A percentile compares a stretch with the other conserved stretches of the same genome.
phyloP scores from a whole-genome alignment of 2,329 filamentous ascomycete species.

The Septoria petroselini region DNA sequence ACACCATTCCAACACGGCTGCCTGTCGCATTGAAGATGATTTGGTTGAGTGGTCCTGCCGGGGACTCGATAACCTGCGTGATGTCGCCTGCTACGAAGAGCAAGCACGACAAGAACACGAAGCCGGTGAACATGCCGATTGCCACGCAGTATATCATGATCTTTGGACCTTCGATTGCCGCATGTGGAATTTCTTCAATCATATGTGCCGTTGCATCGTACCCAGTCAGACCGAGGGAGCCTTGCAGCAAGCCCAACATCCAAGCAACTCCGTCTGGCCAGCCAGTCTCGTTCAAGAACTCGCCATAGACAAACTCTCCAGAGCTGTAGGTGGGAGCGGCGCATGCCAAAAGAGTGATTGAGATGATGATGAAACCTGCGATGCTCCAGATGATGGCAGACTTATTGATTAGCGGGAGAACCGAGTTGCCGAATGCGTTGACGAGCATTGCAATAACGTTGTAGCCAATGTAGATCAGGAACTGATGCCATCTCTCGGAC shows the following conservation, averaged over 20 bases:
- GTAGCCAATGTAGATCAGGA: constrained; percentile 67
- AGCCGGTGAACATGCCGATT: constrained; percentile 39
- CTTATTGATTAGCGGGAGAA: constrained; percentile 65
- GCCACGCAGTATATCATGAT: constrained; percentile 40
- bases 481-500: constrained; percentile 65
- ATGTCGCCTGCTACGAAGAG: constrained; percentile 39
- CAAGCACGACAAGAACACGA: constrained; percentile 39
- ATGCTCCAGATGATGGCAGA: constrained; percentile 70
- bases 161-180: constrained; percentile 37
- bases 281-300: constrained; percentile 60
- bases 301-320: constrained; percentile 62
- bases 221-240: constrained; percentile 42
- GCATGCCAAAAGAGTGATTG: constrained; percentile 65
- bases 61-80: constrained; percentile 34
- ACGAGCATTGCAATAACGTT: constrained; percentile 60
- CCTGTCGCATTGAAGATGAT: constrained; percentile 39
- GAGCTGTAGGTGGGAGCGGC: constrained; percentile 63
- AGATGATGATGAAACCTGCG: constrained; percentile 65
- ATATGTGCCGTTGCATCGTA: constrained; percentile 56
- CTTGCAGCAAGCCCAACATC: constrained; percentile 45
- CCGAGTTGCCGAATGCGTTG: constrained; percentile 62
- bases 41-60: constrained; percentile 36
- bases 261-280: constrained; percentile 42
- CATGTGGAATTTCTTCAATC: constrained; percentile 40
- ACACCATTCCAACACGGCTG: constrained; percentile 37